Base-by-base conservation (phyloP, 202 grass and related monocot genomes). In the Carex sylvatica region DNA sequence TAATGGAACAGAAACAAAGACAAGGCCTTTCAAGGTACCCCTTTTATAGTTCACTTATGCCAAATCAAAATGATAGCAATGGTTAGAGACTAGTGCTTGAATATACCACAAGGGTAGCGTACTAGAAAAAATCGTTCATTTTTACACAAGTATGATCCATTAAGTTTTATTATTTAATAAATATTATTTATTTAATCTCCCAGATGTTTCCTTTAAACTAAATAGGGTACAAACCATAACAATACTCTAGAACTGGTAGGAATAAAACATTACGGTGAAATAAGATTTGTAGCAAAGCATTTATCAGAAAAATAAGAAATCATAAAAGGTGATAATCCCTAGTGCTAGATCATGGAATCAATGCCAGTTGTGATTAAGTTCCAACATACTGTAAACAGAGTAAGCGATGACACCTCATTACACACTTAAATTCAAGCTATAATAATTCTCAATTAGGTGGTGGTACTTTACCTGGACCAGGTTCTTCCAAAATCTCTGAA, bases 401-500 rank as follows among this genome's bases (percentile, higher is more conserved):
- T 46, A 15, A 10, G 22, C 5, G 3, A 52, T 73, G 44, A 42
- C 51, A 52, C 44, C 38, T 24, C 44, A 52, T 52, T 52, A 28
- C 20, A 44, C 44, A 73, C 20, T 51, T 8, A 28, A 51, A 19
- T 73, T 73, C 11, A 22, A 28, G n/a, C 42, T 77, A 77, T 74
- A 26, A 30, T 31, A n/a, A 33, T 20, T 35, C 52, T 77, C 26
- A 56, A 59, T 59, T 36, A 35, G 9, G 16, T 77, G 53, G 1
- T 36, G 6, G 52, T 36, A 69, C 38, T 73, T 90, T 90, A 99
- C 96, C 92, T 95, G 84, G 81, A 42, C 80, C 84, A 83, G 87
- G 85, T 70, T 99, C 80, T 85, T 95, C 96, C 84, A 92, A 80
- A 70, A 92, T 94, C 79, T 99, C 92, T 19, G 92, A 93, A 62